A percentile compares a stretch with the other conserved stretches of the same genome.
Evolutionary conservation across 805 yeast genomes (phyloP).

Genomic region (Ogataea ganodermae): DNA sequence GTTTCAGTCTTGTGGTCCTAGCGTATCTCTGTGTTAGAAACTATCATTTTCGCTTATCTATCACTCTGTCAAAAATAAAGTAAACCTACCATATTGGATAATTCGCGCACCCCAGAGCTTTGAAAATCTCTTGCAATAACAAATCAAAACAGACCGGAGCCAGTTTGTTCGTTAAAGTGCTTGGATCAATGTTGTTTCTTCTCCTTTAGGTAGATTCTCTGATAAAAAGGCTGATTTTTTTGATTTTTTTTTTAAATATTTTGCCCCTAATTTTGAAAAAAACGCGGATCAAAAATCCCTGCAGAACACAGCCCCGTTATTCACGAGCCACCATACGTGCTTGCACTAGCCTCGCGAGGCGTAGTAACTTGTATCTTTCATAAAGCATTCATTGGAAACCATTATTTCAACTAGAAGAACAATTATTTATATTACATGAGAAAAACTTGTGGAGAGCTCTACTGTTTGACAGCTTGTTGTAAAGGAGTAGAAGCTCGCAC

Average conservation of each 20-base stretch:
- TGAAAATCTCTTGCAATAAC: too few species aligned
- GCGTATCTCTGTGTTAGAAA: neutral
- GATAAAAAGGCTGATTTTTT: too few species aligned
- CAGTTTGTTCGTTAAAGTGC: too few species aligned
- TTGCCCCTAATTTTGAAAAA: too few species aligned
- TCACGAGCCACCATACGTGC: neutral
- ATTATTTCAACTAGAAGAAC: slow-evolving; percentile 3
- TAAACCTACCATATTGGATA: slow-evolving; percentile 4
- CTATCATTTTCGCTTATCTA: neutral
- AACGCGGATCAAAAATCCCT: too few species aligned
- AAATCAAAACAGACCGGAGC: too few species aligned
- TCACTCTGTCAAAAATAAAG: neutral
- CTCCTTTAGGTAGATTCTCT: too few species aligned
- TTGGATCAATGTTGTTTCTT: too few species aligned
- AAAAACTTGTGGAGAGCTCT: neutral
- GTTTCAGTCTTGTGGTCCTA: slow-evolving; percentile 1
- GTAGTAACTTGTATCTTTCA: neutral
- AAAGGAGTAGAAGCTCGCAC: slow-evolving; percentile 3
- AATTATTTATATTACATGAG: slow-evolving; percentile 6
- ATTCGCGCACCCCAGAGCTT: too few species aligned
- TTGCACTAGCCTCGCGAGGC: neutral
- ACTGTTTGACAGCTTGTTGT: slow-evolving; percentile 1
- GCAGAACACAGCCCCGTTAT: too few species aligned
- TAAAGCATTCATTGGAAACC: neutral
- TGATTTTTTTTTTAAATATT: too few species aligned